These are phyloP conservation scores for Chaetomium sp. DNA, from an alignment of 2,329 filamentous ascomycete genomes.

Conservation along the genomic window DNA sequence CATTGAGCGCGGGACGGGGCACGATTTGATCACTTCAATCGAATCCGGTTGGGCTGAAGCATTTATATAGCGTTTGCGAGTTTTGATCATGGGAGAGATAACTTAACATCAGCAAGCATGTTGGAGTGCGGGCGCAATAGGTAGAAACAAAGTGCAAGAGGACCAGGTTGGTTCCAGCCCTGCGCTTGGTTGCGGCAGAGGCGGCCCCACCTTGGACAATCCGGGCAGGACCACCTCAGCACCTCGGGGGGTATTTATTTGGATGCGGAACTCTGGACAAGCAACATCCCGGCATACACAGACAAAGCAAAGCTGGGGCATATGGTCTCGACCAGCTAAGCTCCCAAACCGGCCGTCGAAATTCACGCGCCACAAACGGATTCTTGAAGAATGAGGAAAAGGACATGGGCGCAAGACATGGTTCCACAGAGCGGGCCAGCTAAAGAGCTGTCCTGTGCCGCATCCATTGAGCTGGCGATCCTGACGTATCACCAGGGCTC, in stretches of 20 bases:
- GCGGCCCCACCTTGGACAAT: neutral
- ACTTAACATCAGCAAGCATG: neutral
- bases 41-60: neutral
- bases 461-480: neutral
- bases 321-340: neutral
- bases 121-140: neutral
- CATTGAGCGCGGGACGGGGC: constrained; percentile 8
- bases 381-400: neutral
- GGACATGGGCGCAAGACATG: neutral
- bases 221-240: neutral
- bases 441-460: neutral
- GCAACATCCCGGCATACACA: neutral
- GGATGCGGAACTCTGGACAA: neutral
- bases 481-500: neutral
- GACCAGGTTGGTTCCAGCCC: neutral
- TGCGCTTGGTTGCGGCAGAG: neutral
- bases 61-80: neutral
- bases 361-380: neutral
- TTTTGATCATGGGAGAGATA: neutral
- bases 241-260: neutral
- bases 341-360: neutral
- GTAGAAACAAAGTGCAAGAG: neutral
- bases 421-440: neutral
- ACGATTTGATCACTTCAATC: neutral
- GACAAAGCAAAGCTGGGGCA: neutral